Evolutionary conservation across 1,139 yeast genomes (phyloP).

Genomic region (Saccharomycopsis phalli): DNA sequence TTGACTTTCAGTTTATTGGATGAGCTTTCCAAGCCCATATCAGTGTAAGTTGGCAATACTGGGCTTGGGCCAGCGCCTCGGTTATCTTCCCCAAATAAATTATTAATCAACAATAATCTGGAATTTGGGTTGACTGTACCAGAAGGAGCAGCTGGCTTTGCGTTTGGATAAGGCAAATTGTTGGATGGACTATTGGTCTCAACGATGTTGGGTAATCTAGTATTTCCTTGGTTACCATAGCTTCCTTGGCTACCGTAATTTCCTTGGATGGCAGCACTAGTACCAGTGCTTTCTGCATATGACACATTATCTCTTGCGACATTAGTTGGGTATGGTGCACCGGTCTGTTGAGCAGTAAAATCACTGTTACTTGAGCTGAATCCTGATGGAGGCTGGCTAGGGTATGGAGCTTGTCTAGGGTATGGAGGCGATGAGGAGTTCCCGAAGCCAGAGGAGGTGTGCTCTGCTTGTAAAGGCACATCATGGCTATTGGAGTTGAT

Average conservation of each 20-base stretch:
- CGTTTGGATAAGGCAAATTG: slow-evolving; percentile 5
- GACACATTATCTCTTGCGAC: no score
- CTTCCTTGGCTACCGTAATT: no score
- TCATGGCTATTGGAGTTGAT: neutral
- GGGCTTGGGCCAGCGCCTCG: slow-evolving; percentile 16
- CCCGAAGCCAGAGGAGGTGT: slow-evolving; percentile 10
- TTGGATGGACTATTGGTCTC: no score
- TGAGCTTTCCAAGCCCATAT: slow-evolving; percentile 17
- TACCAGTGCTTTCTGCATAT: no score
- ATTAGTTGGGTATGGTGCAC: no score
- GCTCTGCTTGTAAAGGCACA: neutral
- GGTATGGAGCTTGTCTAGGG: neutral
- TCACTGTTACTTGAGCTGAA: no score
- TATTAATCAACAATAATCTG: slow-evolving; percentile 16
- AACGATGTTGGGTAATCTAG: no score
- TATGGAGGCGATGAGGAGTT: slow-evolving; percentile 6
- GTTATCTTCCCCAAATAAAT: slow-evolving; percentile 15
- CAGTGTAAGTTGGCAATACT: slow-evolving; percentile 13
- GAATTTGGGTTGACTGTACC: slow-evolving; percentile 12
- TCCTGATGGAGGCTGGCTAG: neutral
- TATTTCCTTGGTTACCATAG: no score
- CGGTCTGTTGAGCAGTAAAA: no score
- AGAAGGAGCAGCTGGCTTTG: neutral
- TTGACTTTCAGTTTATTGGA: neutral
- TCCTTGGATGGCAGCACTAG: no score